Evolutionary conservation across 352 stramenopile species (phyloP).

Genomic region (Globisporangium yorkense): DNA sequence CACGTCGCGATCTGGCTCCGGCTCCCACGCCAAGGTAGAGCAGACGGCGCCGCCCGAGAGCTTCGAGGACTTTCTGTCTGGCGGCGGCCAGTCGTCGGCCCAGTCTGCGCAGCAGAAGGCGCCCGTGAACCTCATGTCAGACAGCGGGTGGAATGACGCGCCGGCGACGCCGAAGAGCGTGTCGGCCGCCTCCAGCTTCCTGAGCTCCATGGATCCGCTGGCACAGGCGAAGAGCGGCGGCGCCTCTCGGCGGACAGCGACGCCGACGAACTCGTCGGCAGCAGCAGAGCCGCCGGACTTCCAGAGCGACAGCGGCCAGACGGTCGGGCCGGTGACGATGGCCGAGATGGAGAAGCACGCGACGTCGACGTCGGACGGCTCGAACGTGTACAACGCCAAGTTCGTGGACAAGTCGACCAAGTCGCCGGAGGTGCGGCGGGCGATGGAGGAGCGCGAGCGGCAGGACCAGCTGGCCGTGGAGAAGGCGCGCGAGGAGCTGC

Average conservation of each 20-base stretch:
- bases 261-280: conserved; percentile 5
- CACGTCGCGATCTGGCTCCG: conserved; percentile 28
- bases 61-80: conserved; percentile 77
- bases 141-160: conserved; percentile 42
- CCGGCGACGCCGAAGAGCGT: conserved; percentile 20
- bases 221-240: conserved; percentile 26
- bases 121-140: conserved; percentile 71
- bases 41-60: conserved; percentile 25
- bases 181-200: conserved; percentile 33
- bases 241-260: conserved; percentile 8
- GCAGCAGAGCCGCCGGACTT: conserved; percentile 49
- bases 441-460: conserved; percentile 81
- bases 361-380: conserved; percentile 63
- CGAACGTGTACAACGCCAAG: conserved; percentile 84
- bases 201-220: conserved; percentile 68
- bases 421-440: conserved; percentile 60
- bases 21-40: conserved; percentile 16
- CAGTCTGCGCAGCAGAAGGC: conserved; percentile 11
- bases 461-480: conserved; percentile 69
- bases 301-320: conserved; percentile 74
- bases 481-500: conserved; percentile 63
- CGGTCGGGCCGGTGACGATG: conserved; percentile 75
- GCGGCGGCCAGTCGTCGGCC: conserved; percentile 15
- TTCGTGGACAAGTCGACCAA: conserved; percentile 83
- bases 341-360: conserved; percentile 73